Percentiles rank a stretch among this genome's conserved stretches.
Evolutionary conservation across 352 stramenopile genomes (phyloP).

Genomic region (Phytopythium montanum): DNA sequence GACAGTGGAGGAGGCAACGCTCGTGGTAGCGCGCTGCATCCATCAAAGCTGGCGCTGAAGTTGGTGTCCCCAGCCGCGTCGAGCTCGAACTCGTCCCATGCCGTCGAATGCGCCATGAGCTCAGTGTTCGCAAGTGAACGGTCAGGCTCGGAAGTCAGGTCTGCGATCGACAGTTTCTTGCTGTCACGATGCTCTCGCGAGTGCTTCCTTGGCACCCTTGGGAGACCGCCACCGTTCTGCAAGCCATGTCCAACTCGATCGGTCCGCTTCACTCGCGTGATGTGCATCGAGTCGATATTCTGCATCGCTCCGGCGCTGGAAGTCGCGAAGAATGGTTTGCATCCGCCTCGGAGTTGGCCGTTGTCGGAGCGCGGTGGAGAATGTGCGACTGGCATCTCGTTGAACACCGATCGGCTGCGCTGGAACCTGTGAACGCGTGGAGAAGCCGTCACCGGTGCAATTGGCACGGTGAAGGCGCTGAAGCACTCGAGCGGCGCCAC

Average conservation of each 20-base stretch:
- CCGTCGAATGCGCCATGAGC: conserved; percentile 9
- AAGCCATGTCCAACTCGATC: neutral
- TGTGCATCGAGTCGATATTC: conserved; percentile 4
- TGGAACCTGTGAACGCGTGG: neutral
- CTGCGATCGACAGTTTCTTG: neutral
- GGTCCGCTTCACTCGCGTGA: neutral
- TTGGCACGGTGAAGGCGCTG: conserved; percentile 9
- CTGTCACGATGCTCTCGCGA: neutral
- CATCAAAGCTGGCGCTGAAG: neutral
- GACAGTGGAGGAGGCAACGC: too few species aligned
- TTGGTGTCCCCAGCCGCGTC: neutral
- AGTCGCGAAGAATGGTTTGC: neutral
- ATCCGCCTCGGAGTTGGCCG: neutral
- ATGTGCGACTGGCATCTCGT: neutral
- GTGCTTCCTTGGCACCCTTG: neutral
- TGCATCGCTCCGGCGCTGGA: neutral
- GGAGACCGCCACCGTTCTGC: neutral
- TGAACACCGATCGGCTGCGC: conserved; percentile 1
- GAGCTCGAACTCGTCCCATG: conserved; percentile 17
- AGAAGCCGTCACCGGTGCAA: conserved; percentile 15
- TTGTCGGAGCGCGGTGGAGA: neutral
- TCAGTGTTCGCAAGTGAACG: conserved; percentile 13
- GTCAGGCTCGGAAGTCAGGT: neutral
- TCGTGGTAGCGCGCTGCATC: neutral
- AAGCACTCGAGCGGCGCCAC: conserved; percentile 17